A percentile compares a stretch with the other conserved stretches of the same genome.
These are phyloP conservation scores for Aspergillus sp. DNA, from an alignment of 2,329 filamentous ascomycete species.

Conservation along the genomic window DNA sequence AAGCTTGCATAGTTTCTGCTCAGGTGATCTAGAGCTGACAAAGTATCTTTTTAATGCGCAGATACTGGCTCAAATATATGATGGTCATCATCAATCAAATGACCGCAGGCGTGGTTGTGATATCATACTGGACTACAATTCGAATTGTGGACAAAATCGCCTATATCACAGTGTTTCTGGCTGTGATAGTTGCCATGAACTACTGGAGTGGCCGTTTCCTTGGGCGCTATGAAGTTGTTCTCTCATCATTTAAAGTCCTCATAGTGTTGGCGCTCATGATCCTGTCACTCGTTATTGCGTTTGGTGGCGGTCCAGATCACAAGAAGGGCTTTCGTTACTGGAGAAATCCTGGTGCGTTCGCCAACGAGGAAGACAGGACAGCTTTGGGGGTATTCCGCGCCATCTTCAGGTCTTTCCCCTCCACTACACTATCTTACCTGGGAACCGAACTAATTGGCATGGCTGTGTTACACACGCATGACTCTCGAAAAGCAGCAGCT, in stretches of 20 bases:
- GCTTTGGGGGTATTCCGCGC: conserved; percentile 54
- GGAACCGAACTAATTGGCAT: conserved; percentile 75
- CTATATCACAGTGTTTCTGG: conserved; percentile 70
- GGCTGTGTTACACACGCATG: conserved; percentile 73
- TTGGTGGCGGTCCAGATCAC: conserved; percentile 63
- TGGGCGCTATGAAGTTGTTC: conserved; percentile 61
- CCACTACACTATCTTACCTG: conserved; percentile 74
- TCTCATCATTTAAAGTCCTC: conserved; percentile 64
- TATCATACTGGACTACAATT: conserved; percentile 70
- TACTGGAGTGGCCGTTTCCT: conserved; percentile 67
- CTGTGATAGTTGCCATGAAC: conserved; percentile 63
- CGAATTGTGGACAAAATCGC: conserved; percentile 71
- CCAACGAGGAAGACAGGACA: conserved; percentile 31
- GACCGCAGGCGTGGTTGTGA: conserved; percentile 72
- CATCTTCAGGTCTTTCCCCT: conserved; percentile 70
- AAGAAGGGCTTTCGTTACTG: conserved; percentile 66
- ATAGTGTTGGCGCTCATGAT: conserved; percentile 66
- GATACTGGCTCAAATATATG: conserved; percentile 71
- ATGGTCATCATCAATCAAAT: conserved; percentile 83
- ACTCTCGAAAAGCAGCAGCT: conserved; percentile 72
- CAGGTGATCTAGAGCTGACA: not conserved
- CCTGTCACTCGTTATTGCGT: conserved; percentile 61
- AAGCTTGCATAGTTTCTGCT: conserved; percentile 17
- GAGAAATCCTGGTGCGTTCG: conserved; percentile 59
- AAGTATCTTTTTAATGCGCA: conserved; percentile 10